Base-by-base conservation (phyloP, 1,284 basidiomycete genomes). In the Trichosporon asahii region DNA sequence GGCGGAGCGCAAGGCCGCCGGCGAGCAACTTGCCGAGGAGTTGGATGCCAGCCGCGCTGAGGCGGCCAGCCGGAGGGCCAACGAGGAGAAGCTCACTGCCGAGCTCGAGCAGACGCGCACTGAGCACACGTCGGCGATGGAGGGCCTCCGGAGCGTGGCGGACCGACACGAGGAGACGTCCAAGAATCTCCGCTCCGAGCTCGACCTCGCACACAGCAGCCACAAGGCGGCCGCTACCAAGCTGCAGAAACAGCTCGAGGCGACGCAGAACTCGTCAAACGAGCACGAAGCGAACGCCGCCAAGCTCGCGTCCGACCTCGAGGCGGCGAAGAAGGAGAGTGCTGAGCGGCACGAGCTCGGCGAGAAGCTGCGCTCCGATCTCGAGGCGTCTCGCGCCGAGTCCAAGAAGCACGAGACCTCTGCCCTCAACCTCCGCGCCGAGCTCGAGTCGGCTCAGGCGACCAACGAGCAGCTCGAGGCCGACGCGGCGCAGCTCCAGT, bases 381-480 rank as follows among this genome's bases (percentile, higher is more conserved):
- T 73, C 21, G 66, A 57, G 27, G 70, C 49, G 0, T 37, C 57
- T 21, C 64, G 49, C 9, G 55, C 64, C 40, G 65, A 33, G 18
- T 31, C 44, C 11, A 31, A 60, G 46, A 60, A 63, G 4, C 67
- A 66, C 49, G 70, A 69, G 14, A 23, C 46, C 14, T 44, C 57
- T 18, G 60, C 35, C 2, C 25, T 23, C 4, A 18, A 25, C 1
- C 65, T 69, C 15, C 37, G 57, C 31, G 31, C 23, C 11, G 70
- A 71, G 31, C 70, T 71, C 12, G 68, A 72, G 11, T 27, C 69
- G 0, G 35, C 64, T 12, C 55, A 53, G 15, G 27, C 53, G 23
- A n/a, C 57, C 2, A 44, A 35, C 27, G 33, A 55, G 18, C 66
- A 68, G 46, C 70, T 66, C 67, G 70, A 71, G 60, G 21, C 33